Conservation (phyloP, 352 stramenopile species). For the Globisporangium canariense region DNA sequence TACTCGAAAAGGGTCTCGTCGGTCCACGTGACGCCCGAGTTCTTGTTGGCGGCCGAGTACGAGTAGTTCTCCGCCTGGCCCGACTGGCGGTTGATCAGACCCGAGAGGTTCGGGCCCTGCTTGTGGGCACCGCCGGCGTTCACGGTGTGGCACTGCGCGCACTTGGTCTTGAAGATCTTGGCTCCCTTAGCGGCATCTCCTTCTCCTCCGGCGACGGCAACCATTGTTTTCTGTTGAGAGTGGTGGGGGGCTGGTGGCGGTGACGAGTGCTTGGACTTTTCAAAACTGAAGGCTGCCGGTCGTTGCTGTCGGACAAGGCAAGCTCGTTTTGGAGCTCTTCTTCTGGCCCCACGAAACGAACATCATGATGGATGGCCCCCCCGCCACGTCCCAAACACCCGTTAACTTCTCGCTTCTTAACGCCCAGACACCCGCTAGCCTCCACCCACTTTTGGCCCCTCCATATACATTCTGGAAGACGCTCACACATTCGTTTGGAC, state of each 20-base stretch:
- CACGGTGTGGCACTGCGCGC: constrained; percentile 93
- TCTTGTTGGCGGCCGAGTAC: constrained; percentile 99
- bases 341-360: neutral
- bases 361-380: no score
- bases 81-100: constrained; percentile 96
- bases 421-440: no score
- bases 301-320: neutral
- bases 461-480: no score
- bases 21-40: constrained; percentile 94
- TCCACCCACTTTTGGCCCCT: no score
- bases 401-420: no score
- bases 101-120: constrained; percentile 98
- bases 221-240: constrained; percentile 8
- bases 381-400: no score
- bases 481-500: no score
- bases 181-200: constrained; percentile 86
- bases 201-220: constrained; percentile 25
- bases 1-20: constrained; percentile 99
- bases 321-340: neutral
- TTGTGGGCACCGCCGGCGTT: constrained; percentile 93
- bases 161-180: constrained; percentile 98
- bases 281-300: constrained; percentile 32
- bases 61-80: constrained; percentile 96
- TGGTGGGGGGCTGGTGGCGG: neutral
- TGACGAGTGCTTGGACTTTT: constrained; percentile 36